phyloP scores from a whole-genome alignment of 1,139 yeast genomes.

The Yamadazyma siamensis region DNA sequence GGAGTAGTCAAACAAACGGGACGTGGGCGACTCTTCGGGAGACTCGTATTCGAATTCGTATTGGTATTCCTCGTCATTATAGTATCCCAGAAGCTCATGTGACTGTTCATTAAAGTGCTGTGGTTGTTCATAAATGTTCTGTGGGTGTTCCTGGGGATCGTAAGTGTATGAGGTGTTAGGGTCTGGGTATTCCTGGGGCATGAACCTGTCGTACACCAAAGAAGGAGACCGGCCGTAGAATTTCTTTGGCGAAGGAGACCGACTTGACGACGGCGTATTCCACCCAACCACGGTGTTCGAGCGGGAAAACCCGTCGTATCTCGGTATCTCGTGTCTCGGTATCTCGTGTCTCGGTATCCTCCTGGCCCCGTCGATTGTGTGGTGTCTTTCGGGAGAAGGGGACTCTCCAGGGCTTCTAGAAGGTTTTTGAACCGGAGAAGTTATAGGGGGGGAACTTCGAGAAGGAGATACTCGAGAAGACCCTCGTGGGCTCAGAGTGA shows the following conservation, averaged over 20 bases:
- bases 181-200: slow-evolving; percentile 1
- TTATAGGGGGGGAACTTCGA: too few species aligned
- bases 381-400: slow-evolving; percentile 6
- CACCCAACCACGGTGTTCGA: slow-evolving; percentile 3
- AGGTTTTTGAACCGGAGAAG: background rate
- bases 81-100: background rate
- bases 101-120: background rate
- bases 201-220: slow-evolving; percentile 10
- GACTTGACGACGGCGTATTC: slow-evolving; percentile 14
- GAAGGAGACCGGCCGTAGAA: slow-evolving; percentile 16
- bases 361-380: slow-evolving; percentile 5
- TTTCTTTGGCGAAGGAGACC: slow-evolving; percentile 34
- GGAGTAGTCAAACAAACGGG: slow-evolving; percentile 36
- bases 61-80: slow-evolving; percentile 1
- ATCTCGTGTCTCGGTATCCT: background rate
- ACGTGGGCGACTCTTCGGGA: slow-evolving; percentile 25
- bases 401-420: background rate
- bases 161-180: too few species aligned
- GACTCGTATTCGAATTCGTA: slow-evolving; percentile 10
- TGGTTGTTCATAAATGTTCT: background rate
- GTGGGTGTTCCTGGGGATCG: background rate
- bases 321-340: too few species aligned
- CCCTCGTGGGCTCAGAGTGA: too few species aligned
- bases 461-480: too few species aligned
- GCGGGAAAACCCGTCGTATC: slow-evolving; percentile 3